These are phyloP conservation scores for Physcomitrellopsis africana DNA, from an alignment of 225 moss, liverwort and hornwort genomes.

Conservation along the genomic window DNA sequence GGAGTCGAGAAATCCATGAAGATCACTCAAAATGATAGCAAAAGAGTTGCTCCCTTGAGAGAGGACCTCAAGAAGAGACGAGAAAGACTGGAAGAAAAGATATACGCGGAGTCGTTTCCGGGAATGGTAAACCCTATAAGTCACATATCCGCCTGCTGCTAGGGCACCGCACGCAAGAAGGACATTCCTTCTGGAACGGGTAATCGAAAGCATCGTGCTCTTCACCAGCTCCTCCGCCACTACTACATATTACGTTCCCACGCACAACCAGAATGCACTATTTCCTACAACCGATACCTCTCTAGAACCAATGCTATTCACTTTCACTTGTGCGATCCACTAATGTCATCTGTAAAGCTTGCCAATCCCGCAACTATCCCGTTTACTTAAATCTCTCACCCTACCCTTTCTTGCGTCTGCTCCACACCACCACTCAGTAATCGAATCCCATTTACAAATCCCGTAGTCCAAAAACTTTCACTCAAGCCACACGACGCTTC, in stretches of 20 bases:
- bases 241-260: constrained; percentile 33
- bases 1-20: constrained; percentile 70
- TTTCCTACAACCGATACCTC: not conserved
- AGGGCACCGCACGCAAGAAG: constrained; percentile 79
- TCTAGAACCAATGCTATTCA: too few species aligned
- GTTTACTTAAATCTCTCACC: too few species aligned
- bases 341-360: too few species aligned
- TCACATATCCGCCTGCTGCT: constrained; percentile 80
- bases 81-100: constrained; percentile 66
- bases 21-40: constrained; percentile 62
- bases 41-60: constrained; percentile 70
- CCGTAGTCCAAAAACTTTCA: too few species aligned
- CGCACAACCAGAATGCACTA: not conserved
- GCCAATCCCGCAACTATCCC: too few species aligned
- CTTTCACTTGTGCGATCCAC: too few species aligned
- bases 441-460: too few species aligned
- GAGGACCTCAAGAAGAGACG: constrained; percentile 72
- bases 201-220: constrained; percentile 48
- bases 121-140: constrained; percentile 69
- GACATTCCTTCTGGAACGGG: constrained; percentile 81
- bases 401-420: too few species aligned
- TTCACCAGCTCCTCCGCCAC: constrained; percentile 23
- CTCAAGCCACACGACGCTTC: too few species aligned
- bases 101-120: constrained; percentile 70
- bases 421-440: too few species aligned